These are phyloP conservation scores for Botrytis aclada DNA, from an alignment of 2,329 filamentous ascomycete species.

Conservation along the genomic window DNA sequence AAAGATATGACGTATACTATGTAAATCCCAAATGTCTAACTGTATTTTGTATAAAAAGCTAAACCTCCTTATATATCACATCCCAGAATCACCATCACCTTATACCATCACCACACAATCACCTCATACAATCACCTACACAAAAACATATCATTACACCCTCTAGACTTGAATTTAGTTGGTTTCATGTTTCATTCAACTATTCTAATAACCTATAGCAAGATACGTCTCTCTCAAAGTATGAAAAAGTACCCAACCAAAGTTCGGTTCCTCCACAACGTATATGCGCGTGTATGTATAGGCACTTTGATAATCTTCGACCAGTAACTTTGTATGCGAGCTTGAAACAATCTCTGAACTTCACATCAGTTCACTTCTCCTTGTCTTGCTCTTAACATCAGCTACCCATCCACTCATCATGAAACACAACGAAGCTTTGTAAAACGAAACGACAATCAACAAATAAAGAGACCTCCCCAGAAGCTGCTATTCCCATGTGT, in stretches of 20 bases:
- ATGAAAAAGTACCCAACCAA: not conserved
- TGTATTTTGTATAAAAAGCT: too few relatives aligned
- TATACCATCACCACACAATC: too few relatives aligned
- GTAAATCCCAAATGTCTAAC: too few relatives aligned
- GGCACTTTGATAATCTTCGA: not conserved
- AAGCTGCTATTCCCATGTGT: conserved; percentile 34
- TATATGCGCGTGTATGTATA: not conserved
- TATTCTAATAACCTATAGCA: conserved; percentile 6
- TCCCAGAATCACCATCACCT: too few relatives aligned
- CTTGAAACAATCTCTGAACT: conserved; percentile 8
- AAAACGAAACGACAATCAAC: conserved; percentile 8
- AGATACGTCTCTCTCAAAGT: not conserved
- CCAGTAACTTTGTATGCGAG: not conserved
- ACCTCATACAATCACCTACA: not conserved
- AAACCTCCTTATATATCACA: too few relatives aligned
- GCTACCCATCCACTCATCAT: not conserved
- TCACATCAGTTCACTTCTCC: not conserved
- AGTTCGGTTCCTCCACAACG: not conserved
- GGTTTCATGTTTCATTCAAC: conserved; percentile 12
- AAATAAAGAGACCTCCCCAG: conserved; percentile 36
- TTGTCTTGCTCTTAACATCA: conserved; percentile 2
- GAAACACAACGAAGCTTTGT: conserved; percentile 12
- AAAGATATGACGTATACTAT: too few relatives aligned
- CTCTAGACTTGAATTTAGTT: not conserved
- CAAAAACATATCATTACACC: not conserved